These are phyloP conservation scores for Lipomyces yamanashiensis DNA, from an alignment of 805 yeast species.

Conservation along the genomic window DNA sequence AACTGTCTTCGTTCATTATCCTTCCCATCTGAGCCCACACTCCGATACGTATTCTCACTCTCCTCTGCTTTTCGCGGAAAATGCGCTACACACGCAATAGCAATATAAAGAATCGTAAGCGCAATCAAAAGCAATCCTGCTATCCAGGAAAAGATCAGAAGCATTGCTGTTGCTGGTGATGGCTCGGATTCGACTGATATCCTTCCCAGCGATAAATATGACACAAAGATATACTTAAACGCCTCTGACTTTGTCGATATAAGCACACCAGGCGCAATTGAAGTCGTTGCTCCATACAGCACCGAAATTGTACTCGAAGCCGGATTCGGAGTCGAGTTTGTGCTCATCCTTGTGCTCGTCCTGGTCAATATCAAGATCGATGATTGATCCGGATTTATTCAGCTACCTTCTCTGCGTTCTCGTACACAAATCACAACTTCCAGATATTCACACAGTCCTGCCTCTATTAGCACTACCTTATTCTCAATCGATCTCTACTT, in stretches of 20 bases:
- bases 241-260: not conserved
- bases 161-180: not conserved
- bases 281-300: not conserved
- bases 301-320: not conserved
- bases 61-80: slow-evolving; percentile 31
- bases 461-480: too few species aligned
- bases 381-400: not conserved
- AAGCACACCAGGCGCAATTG: not conserved
- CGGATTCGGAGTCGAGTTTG: slow-evolving; percentile 11
- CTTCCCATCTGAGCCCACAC: slow-evolving; percentile 4
- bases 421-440: too few species aligned
- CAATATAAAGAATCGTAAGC: slow-evolving; percentile 4
- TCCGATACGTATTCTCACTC: slow-evolving; percentile 24
- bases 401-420: too few species aligned
- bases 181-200: not conserved
- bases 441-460: too few species aligned
- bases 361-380: not conserved
- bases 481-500: too few species aligned
- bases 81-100: slow-evolving; percentile 23
- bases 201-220: slow-evolving; percentile 8
- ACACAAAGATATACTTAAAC: not conserved
- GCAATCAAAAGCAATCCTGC: not conserved
- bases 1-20: slow-evolving; percentile 10
- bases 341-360: not conserved
- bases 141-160: slow-evolving; percentile 10